Percentiles rank a stretch among this genome's conserved stretches.
phyloP scores from a whole-genome alignment of 2,329 filamentous ascomycete genomes.

The Xylariomycetidae sp. region DNA sequence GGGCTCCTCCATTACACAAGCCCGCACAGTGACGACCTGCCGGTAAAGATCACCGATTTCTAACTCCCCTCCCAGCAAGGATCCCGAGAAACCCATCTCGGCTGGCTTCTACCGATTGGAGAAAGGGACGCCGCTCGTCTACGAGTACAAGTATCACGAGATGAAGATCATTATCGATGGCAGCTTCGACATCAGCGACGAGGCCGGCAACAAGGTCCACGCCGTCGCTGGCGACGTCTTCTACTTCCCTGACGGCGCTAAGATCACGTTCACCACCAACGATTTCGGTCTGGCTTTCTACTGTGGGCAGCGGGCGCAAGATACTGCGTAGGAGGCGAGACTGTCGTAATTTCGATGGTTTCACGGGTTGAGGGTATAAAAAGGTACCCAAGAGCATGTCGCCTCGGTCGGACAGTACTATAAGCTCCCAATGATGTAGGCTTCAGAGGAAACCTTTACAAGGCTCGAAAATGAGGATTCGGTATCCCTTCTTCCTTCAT shows the following conservation, averaged over 20 bases:
- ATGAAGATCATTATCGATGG: conserved; percentile 70
- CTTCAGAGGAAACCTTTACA: too few species aligned
- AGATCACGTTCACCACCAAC: conserved; percentile 59
- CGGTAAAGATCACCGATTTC: background rate
- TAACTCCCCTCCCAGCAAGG: conserved; percentile 29
- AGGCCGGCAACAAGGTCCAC: conserved; percentile 52
- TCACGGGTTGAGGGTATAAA: too few species aligned
- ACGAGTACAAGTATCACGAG: conserved; percentile 65
- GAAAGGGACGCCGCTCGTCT: conserved; percentile 60
- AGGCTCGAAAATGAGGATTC: too few species aligned
- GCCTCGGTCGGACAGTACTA: too few species aligned
- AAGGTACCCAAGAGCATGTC: too few species aligned
- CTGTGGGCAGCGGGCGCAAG: conserved; percentile 33
- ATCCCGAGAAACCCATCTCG: conserved; percentile 54
- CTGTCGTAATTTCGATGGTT: too few species aligned
- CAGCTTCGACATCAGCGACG: conserved; percentile 58
- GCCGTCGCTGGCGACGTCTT: conserved; percentile 61
- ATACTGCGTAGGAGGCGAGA: too few species aligned
- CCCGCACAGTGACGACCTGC: too few species aligned
- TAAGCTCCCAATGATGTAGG: too few species aligned
- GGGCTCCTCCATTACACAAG: background rate
- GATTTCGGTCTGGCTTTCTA: conserved; percentile 58
- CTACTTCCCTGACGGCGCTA: conserved; percentile 60
- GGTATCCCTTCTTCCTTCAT: too few species aligned
- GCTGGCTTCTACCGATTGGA: conserved; percentile 62